A percentile compares a stretch with the other conserved stretches of the same genome.
Conservation (phyloP, 148 eudicot genomes). For the Amaranthus hypochondriacus region DNA sequence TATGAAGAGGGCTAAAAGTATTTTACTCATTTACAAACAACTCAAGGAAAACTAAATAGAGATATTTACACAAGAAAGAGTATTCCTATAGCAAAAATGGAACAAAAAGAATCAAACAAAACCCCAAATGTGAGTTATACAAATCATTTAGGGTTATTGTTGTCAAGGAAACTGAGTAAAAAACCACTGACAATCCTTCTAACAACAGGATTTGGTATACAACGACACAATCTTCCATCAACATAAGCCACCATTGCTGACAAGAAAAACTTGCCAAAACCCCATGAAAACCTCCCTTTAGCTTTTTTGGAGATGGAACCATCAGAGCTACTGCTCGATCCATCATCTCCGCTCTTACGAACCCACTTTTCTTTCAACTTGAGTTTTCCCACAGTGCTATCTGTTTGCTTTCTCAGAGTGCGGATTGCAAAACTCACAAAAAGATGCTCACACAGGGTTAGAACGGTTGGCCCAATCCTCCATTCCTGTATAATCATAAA, state of each 20-base stretch:
- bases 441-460: slow-evolving; percentile 88
- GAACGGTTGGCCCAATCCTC: slow-evolving; percentile 79
- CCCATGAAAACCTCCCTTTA: slow-evolving; percentile 46
- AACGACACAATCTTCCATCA: slow-evolving; percentile 87
- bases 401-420: slow-evolving; percentile 61
- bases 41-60: slow-evolving; percentile 1
- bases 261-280: slow-evolving; percentile 70
- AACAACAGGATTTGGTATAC: slow-evolving; percentile 83
- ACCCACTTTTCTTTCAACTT: slow-evolving; percentile 35
- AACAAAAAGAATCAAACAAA: background rate
- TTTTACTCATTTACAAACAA: background rate
- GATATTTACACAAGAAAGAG: background rate
- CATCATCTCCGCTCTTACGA: slow-evolving; percentile 27
- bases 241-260: slow-evolving; percentile 85
- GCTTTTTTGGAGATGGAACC: slow-evolving; percentile 20
- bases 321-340: slow-evolving; percentile 12
- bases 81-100: background rate
- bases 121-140: background rate
- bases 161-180: slow-evolving; percentile 78
- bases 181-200: slow-evolving; percentile 96
- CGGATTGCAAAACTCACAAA: slow-evolving; percentile 94
- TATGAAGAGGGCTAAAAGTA: background rate
- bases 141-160: slow-evolving; percentile 35
- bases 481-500: slow-evolving; percentile 54
- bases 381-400: slow-evolving; percentile 34